Percentiles rank a stretch among this genome's conserved stretches.
These are phyloP conservation scores for Sporodiniella umbellata DNA, from an alignment of 371 early-diverging fungal species.

Conservation along the genomic window DNA sequence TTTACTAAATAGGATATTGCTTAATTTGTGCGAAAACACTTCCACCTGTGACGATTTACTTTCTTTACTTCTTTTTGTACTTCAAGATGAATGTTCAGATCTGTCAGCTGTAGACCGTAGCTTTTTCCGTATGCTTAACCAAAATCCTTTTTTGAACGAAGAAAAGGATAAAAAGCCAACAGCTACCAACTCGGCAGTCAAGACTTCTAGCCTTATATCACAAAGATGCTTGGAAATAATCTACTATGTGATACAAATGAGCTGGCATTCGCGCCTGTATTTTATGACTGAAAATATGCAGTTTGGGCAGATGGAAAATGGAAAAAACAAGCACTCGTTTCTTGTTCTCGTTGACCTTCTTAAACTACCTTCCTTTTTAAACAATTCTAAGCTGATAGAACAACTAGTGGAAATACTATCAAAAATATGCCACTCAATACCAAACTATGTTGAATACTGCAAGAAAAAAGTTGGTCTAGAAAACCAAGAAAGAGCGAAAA, in stretches of 20 bases:
- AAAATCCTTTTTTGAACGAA: not conserved
- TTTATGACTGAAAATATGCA: constrained; percentile 75
- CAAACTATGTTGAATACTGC: constrained; percentile 34
- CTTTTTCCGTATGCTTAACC: constrained; percentile 28
- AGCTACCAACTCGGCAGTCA: constrained; percentile 20
- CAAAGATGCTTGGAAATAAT: constrained; percentile 86
- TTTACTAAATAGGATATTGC: constrained; percentile 67
- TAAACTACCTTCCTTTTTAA: constrained; percentile 66
- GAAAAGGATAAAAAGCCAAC: not conserved
- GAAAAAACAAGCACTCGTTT: constrained; percentile 66
- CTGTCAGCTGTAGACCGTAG: constrained; percentile 76
- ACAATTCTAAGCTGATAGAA: constrained; percentile 74
- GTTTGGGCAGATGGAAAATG: constrained; percentile 10
- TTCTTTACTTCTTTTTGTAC: constrained; percentile 76
- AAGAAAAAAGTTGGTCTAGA: constrained; percentile 10
- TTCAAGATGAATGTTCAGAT: constrained; percentile 81
- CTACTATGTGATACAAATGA: constrained; percentile 67
- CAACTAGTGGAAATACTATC: constrained; percentile 77
- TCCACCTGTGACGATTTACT: constrained; percentile 82
- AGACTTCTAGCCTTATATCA: constrained; percentile 79
- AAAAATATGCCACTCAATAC: constrained; percentile 57
- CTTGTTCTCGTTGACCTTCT: constrained; percentile 73
- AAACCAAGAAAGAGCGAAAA: constrained; percentile 33
- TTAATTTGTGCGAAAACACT: constrained; percentile 89
- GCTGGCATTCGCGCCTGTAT: constrained; percentile 61